phyloP scores from a whole-genome alignment of 495 filamentous ascomycete genomes.

The Tetracladium setigerum region DNA sequence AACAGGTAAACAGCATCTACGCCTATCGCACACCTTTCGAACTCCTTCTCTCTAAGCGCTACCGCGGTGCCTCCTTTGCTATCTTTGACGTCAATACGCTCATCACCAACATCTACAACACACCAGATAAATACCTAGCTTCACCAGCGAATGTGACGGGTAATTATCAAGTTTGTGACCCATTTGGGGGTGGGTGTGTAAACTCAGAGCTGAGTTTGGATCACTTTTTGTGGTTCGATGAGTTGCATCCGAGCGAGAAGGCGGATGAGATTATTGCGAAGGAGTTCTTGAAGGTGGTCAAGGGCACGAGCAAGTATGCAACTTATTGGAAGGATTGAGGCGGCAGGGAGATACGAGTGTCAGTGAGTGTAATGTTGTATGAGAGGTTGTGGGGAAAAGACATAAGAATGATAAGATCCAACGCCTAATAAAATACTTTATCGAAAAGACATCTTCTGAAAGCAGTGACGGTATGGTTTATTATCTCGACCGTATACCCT shows the following conservation, averaged over 20 bases:
- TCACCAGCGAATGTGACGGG: slow-evolving; percentile 57
- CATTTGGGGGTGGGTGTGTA: slow-evolving; percentile 26
- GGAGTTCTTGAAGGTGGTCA: slow-evolving; percentile 53
- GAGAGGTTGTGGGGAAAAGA: too few relatives aligned
- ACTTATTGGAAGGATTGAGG: slow-evolving; percentile 36
- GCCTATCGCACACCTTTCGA: slow-evolving; percentile 53
- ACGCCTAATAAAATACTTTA: too few relatives aligned
- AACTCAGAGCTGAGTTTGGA: slow-evolving; percentile 15
- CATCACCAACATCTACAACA: slow-evolving; percentile 53
- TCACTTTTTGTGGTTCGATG: slow-evolving; percentile 49
- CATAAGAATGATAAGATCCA: too few relatives aligned
- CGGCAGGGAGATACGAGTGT: too few relatives aligned
- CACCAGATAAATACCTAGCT: slow-evolving; percentile 51
- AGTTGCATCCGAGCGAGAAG: slow-evolving; percentile 61
- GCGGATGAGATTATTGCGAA: slow-evolving; percentile 45
- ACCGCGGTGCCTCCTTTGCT: slow-evolving; percentile 52
- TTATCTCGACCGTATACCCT: too few relatives aligned
- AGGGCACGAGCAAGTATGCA: slow-evolving; percentile 49
- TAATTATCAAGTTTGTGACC: slow-evolving; percentile 43
- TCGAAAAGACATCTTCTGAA: too few relatives aligned
- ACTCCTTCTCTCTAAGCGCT: slow-evolving; percentile 40
- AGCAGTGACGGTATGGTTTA: too few relatives aligned
- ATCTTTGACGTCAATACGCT: slow-evolving; percentile 58
- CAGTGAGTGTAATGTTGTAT: too few relatives aligned
- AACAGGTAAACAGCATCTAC: slow-evolving; percentile 52